Evolutionary conservation across 164 flowering plant genomes (phyloP).

Genomic region (Taxillus chinensis): DNA sequence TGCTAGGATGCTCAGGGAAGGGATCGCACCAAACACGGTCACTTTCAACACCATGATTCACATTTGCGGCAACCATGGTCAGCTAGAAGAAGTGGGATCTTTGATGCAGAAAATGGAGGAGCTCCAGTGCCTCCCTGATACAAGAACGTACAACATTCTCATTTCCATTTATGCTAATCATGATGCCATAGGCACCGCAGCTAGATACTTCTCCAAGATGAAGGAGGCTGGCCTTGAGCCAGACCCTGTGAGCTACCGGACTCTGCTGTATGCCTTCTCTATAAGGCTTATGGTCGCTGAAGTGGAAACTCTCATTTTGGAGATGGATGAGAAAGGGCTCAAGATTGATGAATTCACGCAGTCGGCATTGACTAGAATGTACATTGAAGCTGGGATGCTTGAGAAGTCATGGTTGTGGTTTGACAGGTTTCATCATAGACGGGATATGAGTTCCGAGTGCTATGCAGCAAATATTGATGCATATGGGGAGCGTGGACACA

Average conservation of each 20-base stretch:
- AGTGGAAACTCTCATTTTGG: slow-evolving; percentile 59
- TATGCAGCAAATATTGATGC: slow-evolving; percentile 93
- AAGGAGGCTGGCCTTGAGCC: slow-evolving; percentile 58
- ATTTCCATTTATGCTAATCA: slow-evolving; percentile 68
- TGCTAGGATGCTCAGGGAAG: slow-evolving; percentile 55
- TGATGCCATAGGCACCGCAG: slow-evolving; percentile 46
- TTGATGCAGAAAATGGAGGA: slow-evolving; percentile 77
- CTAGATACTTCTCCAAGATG: slow-evolving; percentile 53
- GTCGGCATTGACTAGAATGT: slow-evolving; percentile 82
- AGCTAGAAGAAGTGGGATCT: slow-evolving; percentile 48
- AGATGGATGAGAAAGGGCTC: slow-evolving; percentile 65
- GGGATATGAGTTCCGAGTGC: slow-evolving; percentile 75
- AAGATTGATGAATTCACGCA: slow-evolving; percentile 85
- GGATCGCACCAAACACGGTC: slow-evolving; percentile 61
- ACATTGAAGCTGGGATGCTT: slow-evolving; percentile 64
- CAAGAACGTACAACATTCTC: slow-evolving; percentile 85
- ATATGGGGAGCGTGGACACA: slow-evolving; percentile 69
- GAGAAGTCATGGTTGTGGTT: slow-evolving; percentile 86
- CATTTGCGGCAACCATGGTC: slow-evolving; percentile 73
- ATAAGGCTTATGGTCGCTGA: slow-evolving; percentile 68
- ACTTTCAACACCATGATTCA: slow-evolving; percentile 96
- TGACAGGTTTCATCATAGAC: slow-evolving; percentile 52
- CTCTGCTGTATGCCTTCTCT: slow-evolving; percentile 77
- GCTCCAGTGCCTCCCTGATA: slow-evolving; percentile 62
- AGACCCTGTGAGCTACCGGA: slow-evolving; percentile 73